Conservation (phyloP, 352 stramenopile species). For the Stephanocyclus meneghinianus region DNA sequence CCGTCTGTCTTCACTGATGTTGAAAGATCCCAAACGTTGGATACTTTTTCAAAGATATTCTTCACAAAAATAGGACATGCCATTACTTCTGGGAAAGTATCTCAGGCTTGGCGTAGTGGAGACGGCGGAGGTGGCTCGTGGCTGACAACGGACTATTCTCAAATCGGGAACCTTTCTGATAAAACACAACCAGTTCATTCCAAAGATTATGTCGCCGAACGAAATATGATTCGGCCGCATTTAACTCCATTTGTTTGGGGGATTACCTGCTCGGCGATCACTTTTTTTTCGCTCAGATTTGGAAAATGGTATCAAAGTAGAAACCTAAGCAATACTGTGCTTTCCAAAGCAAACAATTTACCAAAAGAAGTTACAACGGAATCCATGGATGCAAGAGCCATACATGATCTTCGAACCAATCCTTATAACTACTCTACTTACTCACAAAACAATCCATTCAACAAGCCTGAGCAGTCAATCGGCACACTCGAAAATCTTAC, state of each 20-base stretch:
- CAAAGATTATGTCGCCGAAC: slow-evolving; percentile 24
- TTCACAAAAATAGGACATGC: slow-evolving; percentile 30
- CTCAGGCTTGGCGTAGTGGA: slow-evolving; percentile 15
- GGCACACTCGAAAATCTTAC: not conserved
- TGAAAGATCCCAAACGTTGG: slow-evolving; percentile 26
- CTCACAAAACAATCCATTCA: not conserved
- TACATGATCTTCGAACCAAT: slow-evolving; percentile 2
- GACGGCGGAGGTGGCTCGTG: not conserved
- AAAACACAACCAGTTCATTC: not conserved
- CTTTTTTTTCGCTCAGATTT: slow-evolving; percentile 34
- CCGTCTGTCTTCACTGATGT: slow-evolving; percentile 24
- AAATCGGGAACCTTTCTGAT: not conserved
- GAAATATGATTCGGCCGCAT: slow-evolving; percentile 20
- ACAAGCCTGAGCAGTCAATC: not conserved
- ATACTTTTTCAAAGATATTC: slow-evolving; percentile 30
- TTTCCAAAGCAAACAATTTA: not conserved
- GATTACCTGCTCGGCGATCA: slow-evolving; percentile 10
- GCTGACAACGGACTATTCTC: not conserved
- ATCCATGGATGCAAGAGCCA: not conserved
- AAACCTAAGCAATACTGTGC: not conserved
- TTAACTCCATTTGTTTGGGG: slow-evolving; percentile 39
- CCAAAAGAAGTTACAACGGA: not conserved
- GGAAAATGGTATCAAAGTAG: slow-evolving; percentile 25
- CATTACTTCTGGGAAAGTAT: slow-evolving; percentile 29
- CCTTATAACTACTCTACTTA: not conserved